Conservation (phyloP, 2,329 filamentous ascomycete species). For the Hymenoscyphus albidus region DNA sequence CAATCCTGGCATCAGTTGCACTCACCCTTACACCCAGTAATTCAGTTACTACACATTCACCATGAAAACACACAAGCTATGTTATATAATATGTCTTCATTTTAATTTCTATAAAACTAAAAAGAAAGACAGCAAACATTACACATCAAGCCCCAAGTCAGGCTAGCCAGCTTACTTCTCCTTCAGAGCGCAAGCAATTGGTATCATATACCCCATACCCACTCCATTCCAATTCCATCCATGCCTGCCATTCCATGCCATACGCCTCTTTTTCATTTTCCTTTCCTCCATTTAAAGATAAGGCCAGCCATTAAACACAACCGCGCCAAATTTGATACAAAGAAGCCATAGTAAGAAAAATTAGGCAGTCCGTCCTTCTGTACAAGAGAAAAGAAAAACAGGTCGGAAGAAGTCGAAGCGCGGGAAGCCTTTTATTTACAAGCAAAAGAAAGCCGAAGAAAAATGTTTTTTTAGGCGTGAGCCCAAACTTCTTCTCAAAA, state of each 20-base stretch:
- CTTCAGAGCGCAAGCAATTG: background rate
- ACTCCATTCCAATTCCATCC: too few relatives aligned
- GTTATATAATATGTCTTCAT: background rate
- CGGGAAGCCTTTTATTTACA: background rate
- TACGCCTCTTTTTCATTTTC: background rate
- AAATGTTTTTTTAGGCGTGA: constrained; percentile 1
- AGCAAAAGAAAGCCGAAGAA: background rate
- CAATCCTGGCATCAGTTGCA: too few relatives aligned
- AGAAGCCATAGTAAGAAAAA: background rate
- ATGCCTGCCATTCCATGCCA: background rate
- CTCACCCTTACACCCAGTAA: too few relatives aligned
- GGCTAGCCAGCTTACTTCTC: too few relatives aligned
- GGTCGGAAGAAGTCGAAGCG: too few relatives aligned
- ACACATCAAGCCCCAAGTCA: background rate
- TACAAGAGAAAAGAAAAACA: background rate
- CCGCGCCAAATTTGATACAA: background rate
- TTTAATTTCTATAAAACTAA: background rate
- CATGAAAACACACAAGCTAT: background rate
- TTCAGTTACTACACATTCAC: background rate
- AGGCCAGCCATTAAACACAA: background rate
- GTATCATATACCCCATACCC: background rate
- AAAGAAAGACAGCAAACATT: background rate
- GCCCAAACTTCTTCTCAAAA: constrained; percentile 6
- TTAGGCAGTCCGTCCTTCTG: background rate
- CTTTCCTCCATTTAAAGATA: background rate